Conservation (phyloP, 2,329 filamentous ascomycete genomes). For the Fusarium robinianum region DNA sequence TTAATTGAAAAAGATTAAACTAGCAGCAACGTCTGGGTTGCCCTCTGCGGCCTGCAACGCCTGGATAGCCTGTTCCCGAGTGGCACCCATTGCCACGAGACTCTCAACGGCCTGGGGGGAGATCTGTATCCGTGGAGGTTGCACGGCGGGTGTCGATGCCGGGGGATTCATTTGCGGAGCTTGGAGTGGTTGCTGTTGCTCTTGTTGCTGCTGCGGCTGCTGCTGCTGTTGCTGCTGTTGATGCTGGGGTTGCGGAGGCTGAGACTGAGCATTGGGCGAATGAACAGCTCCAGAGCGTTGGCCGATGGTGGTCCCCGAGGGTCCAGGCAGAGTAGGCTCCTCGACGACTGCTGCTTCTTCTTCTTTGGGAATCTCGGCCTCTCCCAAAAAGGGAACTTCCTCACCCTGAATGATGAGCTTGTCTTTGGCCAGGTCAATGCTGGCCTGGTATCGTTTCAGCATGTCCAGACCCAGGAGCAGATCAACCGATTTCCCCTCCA, state of each 20-base stretch:
- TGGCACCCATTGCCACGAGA: constrained; percentile 77
- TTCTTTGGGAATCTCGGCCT: constrained; percentile 91
- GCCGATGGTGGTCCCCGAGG: constrained; percentile 87
- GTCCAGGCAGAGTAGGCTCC: constrained; percentile 83
- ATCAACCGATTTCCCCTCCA: constrained; percentile 98
- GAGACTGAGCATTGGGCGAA: constrained; percentile 33
- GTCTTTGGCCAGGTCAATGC: constrained; percentile 83
- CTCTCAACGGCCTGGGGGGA: constrained; percentile 73
- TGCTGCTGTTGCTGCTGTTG: constrained; percentile 32
- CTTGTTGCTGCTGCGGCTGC: constrained; percentile 14
- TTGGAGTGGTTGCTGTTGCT: constrained; percentile 21
- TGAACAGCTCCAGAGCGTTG: constrained; percentile 77
- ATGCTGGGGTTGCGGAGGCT: too few relatives aligned
- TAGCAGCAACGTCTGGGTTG: constrained; percentile 86
- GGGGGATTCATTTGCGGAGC: constrained; percentile 33
- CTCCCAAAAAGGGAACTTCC: constrained; percentile 86
- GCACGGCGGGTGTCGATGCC: constrained; percentile 34
- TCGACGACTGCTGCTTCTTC: constrained; percentile 74
- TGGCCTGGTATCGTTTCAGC: constrained; percentile 93
- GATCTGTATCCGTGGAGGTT: constrained; percentile 42
- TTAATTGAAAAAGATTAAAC: constrained; percentile 64
- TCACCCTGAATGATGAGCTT: constrained; percentile 86
- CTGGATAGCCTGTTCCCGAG: constrained; percentile 73
- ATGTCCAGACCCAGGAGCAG: constrained; percentile 93
- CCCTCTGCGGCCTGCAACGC: constrained; percentile 83